Conservation (phyloP, 2,329 filamentous ascomycete species). For the Rutstroemia sp. region DNA sequence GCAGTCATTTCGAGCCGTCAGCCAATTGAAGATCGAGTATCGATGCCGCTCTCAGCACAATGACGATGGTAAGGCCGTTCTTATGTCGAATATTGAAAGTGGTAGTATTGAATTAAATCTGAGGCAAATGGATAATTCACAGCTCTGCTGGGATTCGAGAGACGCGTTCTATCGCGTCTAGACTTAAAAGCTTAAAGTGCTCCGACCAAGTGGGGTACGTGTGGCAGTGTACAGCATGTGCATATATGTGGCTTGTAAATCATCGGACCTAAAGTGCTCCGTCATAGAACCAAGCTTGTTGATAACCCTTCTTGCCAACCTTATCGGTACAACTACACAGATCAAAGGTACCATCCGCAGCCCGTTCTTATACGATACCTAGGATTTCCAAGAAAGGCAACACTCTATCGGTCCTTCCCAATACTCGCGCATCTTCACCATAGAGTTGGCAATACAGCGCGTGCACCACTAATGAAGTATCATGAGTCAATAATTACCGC, state of each 20-base stretch:
- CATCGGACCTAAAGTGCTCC: too few species aligned
- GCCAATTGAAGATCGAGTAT: too few species aligned
- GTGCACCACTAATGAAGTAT: background rate
- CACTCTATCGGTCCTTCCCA: conserved; percentile 4
- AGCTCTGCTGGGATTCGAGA: background rate
- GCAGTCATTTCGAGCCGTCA: too few species aligned
- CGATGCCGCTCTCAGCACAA: too few species aligned
- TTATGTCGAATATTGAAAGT: too few species aligned
- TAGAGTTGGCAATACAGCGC: background rate
- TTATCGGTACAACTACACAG: background rate
- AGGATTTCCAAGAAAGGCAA: background rate
- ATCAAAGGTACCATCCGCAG: too few species aligned
- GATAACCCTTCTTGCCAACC: background rate
- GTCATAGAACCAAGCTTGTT: background rate
- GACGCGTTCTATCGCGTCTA: background rate
- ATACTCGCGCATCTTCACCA: background rate
- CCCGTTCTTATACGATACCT: background rate
- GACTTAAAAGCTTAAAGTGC: background rate
- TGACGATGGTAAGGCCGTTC: too few species aligned
- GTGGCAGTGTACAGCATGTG: too few species aligned
- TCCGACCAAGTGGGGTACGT: too few species aligned
- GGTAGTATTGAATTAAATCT: too few species aligned
- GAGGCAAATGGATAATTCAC: background rate
- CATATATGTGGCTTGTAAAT: too few species aligned
- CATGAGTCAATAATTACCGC: background rate